Conservation (phyloP, 441 rosid species). For the Adansonia madagascariensis region DNA sequence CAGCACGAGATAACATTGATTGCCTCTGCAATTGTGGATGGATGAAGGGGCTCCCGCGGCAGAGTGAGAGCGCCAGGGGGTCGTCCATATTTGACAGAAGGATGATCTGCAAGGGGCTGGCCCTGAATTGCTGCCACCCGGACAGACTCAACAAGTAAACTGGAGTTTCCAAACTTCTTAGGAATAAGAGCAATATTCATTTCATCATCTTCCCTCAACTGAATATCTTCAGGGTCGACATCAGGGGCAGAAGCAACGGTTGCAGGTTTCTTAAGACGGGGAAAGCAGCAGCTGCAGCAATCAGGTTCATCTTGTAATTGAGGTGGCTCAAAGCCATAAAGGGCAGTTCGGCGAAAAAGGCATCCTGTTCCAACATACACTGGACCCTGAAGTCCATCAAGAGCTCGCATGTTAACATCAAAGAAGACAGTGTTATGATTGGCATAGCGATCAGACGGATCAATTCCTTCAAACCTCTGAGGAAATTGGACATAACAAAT, state of each 20-base stretch:
- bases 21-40: conserved; percentile 58
- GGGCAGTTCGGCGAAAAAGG: conserved; percentile 71
- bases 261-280: conserved; percentile 42
- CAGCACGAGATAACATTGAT: conserved; percentile 73
- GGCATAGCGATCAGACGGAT: conserved; percentile 76
- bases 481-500: conserved; percentile 74
- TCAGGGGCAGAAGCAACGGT: conserved; percentile 45
- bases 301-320: conserved; percentile 31
- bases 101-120: conserved; percentile 53
- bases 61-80: conserved; percentile 60
- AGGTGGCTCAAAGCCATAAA: conserved; percentile 70
- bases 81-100: conserved; percentile 50
- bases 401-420: conserved; percentile 67
- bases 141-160: conserved; percentile 53
- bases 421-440: conserved; percentile 77
- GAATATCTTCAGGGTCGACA: conserved; percentile 37
- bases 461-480: conserved; percentile 75
- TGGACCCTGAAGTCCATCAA: conserved; percentile 81
- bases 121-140: conserved; percentile 64
- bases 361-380: conserved; percentile 79
- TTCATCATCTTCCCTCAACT: conserved; percentile 42
- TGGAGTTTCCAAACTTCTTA: conserved; percentile 71
- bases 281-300: conserved; percentile 57
- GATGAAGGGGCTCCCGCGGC: conserved; percentile 52
- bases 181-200: conserved; percentile 46